These are phyloP conservation scores for Fusarium devonianum DNA, from an alignment of 2,329 filamentous ascomycete species.

Conservation along the genomic window DNA sequence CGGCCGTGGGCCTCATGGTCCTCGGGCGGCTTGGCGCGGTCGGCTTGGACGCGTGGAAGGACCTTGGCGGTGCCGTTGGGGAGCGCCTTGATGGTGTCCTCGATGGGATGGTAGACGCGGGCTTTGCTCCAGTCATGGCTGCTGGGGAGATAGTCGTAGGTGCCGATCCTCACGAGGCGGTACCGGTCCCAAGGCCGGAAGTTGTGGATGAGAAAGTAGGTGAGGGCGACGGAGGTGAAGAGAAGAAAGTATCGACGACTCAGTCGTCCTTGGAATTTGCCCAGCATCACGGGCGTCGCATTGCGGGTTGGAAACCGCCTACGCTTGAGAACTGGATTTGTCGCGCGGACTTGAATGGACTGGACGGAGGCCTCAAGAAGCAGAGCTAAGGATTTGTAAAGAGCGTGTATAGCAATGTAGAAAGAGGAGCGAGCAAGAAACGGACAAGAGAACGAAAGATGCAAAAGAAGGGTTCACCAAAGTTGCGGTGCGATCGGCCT, in stretches of 20 bases:
- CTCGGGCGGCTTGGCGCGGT: conserved; percentile 51
- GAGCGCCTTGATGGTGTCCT: conserved; percentile 40
- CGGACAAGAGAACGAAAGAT: background rate
- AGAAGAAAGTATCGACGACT: conserved; percentile 46
- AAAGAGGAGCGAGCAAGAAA: conserved; percentile 1
- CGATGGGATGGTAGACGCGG: conserved; percentile 44
- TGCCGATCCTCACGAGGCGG: conserved; percentile 30
- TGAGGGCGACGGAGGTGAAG: conserved; percentile 39
- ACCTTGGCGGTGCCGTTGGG: conserved; percentile 47
- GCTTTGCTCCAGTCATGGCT: conserved; percentile 50
- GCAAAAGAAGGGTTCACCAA: background rate
- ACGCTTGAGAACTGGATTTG: background rate
- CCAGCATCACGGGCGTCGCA: conserved; percentile 41
- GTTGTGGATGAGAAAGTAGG: conserved; percentile 41
- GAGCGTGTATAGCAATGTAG: no score
- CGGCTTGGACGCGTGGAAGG: conserved; percentile 54
- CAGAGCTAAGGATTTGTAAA: conserved; percentile 1
- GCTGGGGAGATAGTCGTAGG: conserved; percentile 45
- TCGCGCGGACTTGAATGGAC: no score
- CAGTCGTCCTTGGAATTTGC: conserved; percentile 43
- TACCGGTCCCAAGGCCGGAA: conserved; percentile 35
- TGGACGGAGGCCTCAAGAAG: no score
- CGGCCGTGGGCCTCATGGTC: conserved; percentile 46
- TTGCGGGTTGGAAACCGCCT: conserved; percentile 9
- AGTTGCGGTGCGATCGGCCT: conserved; percentile 2